Evolutionary conservation across 2,329 filamentous ascomycete species (phyloP), one percentile per base, ranked within the genome.

Genomic region (Hortaea werneckii): DNA sequence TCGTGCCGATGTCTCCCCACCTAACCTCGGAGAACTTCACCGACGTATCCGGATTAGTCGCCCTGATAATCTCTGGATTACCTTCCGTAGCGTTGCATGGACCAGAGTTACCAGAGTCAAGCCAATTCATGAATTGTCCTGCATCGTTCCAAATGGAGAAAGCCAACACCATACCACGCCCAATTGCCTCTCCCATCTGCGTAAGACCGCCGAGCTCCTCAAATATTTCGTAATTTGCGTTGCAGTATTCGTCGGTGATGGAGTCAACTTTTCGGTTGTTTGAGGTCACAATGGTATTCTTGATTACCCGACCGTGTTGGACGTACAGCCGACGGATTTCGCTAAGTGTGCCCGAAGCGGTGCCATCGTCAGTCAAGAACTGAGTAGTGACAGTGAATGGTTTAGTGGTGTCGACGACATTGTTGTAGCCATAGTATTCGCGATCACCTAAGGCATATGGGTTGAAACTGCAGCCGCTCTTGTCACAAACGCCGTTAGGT

Each of bases 391-490:
- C 78, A 6, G 80, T 83, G 40, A 52, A 48, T 55, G 76, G 75
- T 59, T 72, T 68, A 51, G 64, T 73, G 44, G 79, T 80, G 60
- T 83, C 75, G 54, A 85, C 67, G 41, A 67, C 79, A 61, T 69
- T 70, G 52, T 34, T 7, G n/a, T 34, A 34, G 7, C 30, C 30
- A n/a, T 34, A 34, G 30, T 7, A 34, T 7, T 34, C 30, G 30
- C 7, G 30, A 7, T 7, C 30, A n/a, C 30, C 30, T 34, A 34
- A n/a, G 30, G 7, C 30, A 34, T 37, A 50, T 5, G 42, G 40
- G 74, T 83, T 83, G 74, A 80, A 84, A 63, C 83, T 81, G 58
- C 81, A 85, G 35, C 81, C 81, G 57, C 83, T 79, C 50, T 79
- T 77, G 61, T 85, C 82, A 62, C 82, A 85, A 48, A 75, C 65